Percentiles rank a stretch among this genome's conserved stretches.
These are phyloP conservation scores for Rubroboletus satanas DNA, from an alignment of 768 basidiomycete species.

Conservation along the genomic window DNA sequence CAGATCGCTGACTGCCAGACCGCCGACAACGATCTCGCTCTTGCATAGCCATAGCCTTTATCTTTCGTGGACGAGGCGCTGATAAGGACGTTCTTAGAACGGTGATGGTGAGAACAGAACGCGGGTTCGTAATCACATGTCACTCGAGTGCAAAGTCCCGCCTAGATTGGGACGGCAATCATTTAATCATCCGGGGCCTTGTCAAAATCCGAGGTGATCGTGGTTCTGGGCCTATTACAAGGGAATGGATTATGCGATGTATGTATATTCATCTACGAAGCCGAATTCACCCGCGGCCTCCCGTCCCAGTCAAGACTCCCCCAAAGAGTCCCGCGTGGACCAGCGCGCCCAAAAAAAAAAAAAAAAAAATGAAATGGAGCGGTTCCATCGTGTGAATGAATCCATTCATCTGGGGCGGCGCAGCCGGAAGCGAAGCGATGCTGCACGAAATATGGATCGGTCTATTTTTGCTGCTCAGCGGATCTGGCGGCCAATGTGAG, in stretches of 20 bases:
- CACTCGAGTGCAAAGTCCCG: not conserved
- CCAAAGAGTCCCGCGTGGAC: not conserved
- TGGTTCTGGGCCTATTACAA: slow-evolving; percentile 10
- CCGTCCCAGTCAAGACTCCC: slow-evolving; percentile 6
- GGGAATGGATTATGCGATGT: slow-evolving; percentile 28
- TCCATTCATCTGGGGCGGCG: slow-evolving; percentile 11
- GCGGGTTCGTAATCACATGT: not conserved
- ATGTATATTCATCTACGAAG: slow-evolving; percentile 21
- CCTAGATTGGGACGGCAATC: slow-evolving; percentile 17
- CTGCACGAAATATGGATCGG: slow-evolving; percentile 6
- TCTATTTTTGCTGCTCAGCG: slow-evolving; percentile 33
- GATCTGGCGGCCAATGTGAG: slow-evolving; percentile 17
- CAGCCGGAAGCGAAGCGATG: slow-evolving; percentile 21
- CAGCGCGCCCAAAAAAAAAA: slow-evolving; percentile 8
- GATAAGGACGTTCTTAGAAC: slow-evolving; percentile 2
- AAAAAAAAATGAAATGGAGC: slow-evolving; percentile 6
- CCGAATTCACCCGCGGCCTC: slow-evolving; percentile 9
- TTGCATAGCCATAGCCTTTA: slow-evolving; percentile 13
- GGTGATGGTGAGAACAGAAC: slow-evolving; percentile 17
- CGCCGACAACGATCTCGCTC: not conserved
- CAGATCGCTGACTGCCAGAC: not conserved
- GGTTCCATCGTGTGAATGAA: slow-evolving; percentile 22
- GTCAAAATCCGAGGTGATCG: slow-evolving; percentile 31
- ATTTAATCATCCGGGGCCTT: slow-evolving; percentile 12
- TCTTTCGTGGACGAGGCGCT: not conserved